Percentiles rank a stretch among this genome's conserved stretches.
Conservation (phyloP, 2,329 filamentous ascomycete species). For the Pestalotiopsis sp. region DNA sequence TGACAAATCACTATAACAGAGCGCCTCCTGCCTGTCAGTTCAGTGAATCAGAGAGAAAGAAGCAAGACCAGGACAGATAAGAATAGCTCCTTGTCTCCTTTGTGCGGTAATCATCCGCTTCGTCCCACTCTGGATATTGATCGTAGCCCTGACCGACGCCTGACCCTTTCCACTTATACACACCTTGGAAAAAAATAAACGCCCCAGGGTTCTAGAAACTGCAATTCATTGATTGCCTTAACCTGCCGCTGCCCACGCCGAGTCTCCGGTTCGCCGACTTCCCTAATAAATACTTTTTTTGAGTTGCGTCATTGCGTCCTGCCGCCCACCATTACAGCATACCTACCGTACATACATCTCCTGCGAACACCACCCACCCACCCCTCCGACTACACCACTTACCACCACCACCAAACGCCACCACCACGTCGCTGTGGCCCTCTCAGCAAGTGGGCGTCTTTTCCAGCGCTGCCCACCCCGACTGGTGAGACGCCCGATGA, state of each 20-base stretch:
- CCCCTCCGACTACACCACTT: neutral
- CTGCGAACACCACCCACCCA: neutral
- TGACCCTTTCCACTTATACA: neutral
- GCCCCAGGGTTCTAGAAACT: neutral
- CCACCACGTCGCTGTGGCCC: neutral
- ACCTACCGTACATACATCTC: neutral
- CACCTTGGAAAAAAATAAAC: neutral
- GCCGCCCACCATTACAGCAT: neutral
- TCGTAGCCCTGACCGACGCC: neutral
- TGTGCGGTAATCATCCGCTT: neutral
- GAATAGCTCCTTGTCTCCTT: neutral
- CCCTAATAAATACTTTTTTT: neutral
- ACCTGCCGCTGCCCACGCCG: neutral
- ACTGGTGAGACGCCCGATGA: constrained; percentile 13
- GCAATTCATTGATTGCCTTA: neutral
- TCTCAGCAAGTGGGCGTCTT: constrained; percentile 6
- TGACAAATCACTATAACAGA: neutral
- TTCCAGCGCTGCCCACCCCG: constrained; percentile 4
- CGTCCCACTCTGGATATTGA: neutral
- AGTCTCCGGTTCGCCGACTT: neutral
- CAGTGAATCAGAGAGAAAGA: neutral
- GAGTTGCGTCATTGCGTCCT: constrained; percentile 6
- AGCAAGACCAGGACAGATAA: neutral
- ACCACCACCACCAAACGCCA: neutral
- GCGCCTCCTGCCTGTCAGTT: neutral